Percentiles rank a stretch among this genome's conserved stretches.
These are phyloP conservation scores for Fusarium palustre DNA, from an alignment of 2,329 filamentous ascomycete species.

Conservation along the genomic window DNA sequence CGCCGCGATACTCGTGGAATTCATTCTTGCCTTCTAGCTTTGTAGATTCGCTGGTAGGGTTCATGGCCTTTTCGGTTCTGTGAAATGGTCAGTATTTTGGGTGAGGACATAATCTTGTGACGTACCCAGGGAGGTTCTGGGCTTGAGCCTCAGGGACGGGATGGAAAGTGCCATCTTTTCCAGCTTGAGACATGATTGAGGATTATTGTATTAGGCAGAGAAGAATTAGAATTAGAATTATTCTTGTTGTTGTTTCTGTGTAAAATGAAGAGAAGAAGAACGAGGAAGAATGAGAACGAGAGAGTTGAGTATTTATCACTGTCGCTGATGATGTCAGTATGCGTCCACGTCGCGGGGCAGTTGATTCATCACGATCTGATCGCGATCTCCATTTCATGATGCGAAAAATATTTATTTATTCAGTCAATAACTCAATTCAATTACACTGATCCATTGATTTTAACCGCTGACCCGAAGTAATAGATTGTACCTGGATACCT, in stretches of 20 bases:
- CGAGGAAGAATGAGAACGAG: not conserved
- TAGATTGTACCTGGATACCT: conserved; percentile 65
- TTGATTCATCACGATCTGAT: conserved; percentile 28
- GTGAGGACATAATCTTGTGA: not conserved
- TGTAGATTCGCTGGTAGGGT: conserved; percentile 55
- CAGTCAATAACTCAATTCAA: not conserved
- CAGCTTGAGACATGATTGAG: conserved; percentile 38
- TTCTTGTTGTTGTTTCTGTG: not conserved
- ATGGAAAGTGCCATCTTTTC: conserved; percentile 50
- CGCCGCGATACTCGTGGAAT: conserved; percentile 56
- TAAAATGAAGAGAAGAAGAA: not conserved
- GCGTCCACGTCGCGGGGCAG: conserved; percentile 16
- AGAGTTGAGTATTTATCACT: not conserved
- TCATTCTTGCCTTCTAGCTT: conserved; percentile 55
- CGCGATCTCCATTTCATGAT: conserved; percentile 1
- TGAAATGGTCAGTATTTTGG: rapidly evolving
- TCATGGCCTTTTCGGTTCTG: conserved; percentile 54
- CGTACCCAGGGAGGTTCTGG: conserved; percentile 55
- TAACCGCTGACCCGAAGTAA: conserved; percentile 59
- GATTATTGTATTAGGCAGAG: not conserved
- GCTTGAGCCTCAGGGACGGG: conserved; percentile 51
- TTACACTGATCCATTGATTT: not conserved
- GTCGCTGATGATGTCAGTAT: conserved; percentile 30
- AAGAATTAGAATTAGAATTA: too few relatives aligned
- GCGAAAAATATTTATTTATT: not conserved